Base-by-base conservation (phyloP, 148 eudicot species). In the Camellia sinensis region DNA sequence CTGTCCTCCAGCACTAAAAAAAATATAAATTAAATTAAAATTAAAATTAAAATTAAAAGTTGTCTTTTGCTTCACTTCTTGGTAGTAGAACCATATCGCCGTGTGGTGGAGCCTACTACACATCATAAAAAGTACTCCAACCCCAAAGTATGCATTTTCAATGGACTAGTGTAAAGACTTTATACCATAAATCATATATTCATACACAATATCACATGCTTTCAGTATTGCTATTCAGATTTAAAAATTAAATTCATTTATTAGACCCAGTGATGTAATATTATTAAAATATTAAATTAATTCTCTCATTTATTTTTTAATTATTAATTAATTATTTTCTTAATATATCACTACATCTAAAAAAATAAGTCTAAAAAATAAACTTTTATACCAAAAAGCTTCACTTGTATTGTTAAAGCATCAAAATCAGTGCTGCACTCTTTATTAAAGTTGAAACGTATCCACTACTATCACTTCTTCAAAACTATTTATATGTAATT, bases 81-180 rank as follows among this genome's bases (percentile, higher is more conserved):
- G 14, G 22, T 5, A 19, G 69, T 5, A 19, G 69, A 62, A 46
- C 6, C 69, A 21, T 45, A 45, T 14, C n/a, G 79, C 18, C 79
- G 6, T 76, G 79, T 45, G 68, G 78, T 62, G 43, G 79, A 62
- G 54, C 79, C 79, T 37, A 76, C 79, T 37, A 76, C 79, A 19
- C 3, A 43, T 76, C 69, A 75, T 75, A 43, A 21, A 44, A 74
- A 5, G 9, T 50, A 50, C 1, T 29, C 37, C 37, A 29, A 29
- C 37, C 37, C 37, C 37, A 29, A 29, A 29, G 37, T 29, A 29
- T 29, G 37, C 37, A 29, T 29, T 29, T 29, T 29, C 37, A 29
- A 29, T 29, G 37, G 37, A 29, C 37, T 29, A 29, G 29, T 29
- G 29, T 29, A 29, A 29, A 29, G 29, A 29, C 29, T 29, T 29